These are phyloP conservation scores for Termitomyces sp. DNA, from an alignment of 768 basidiomycete species.

Conservation along the genomic window DNA sequence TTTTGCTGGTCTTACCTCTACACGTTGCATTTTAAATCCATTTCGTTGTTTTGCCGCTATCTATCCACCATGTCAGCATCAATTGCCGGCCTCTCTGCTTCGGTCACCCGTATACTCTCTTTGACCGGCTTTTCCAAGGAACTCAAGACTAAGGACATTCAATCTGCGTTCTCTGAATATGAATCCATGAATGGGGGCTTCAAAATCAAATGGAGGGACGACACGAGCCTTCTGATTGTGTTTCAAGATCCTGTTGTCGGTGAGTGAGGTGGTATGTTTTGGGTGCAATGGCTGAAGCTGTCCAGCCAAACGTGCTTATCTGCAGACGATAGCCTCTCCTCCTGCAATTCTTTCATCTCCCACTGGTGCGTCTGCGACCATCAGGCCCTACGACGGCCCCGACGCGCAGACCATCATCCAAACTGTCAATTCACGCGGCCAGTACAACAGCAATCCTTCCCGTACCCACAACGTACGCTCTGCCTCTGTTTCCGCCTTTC, in stretches of 20 bases:
- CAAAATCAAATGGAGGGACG: constrained; percentile 99
- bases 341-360: constrained; percentile 62
- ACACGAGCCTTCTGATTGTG: constrained; percentile 91
- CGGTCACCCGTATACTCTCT: constrained; percentile 91
- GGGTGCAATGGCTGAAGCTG: constrained; percentile 6
- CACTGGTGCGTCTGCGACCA: constrained; percentile 48
- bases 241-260: constrained; percentile 88
- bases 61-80: constrained; percentile 55
- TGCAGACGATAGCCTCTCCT: constrained; percentile 80
- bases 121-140: constrained; percentile 91
- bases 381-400: constrained; percentile 91
- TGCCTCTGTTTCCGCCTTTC: constrained; percentile 59
- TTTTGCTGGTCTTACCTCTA: constrained; percentile 9
- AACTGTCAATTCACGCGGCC: constrained; percentile 70
- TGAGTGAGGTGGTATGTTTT: constrained; percentile 39
- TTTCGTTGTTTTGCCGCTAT: constrained; percentile 16
- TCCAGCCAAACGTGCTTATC: constrained; percentile 91
- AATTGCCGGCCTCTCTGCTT: constrained; percentile 82
- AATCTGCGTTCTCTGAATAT: constrained; percentile 85
- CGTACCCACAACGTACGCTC: constrained; percentile 70
- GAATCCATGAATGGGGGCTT: constrained; percentile 85
- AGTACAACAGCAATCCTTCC: constrained; percentile 54
- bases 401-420: constrained; percentile 87
- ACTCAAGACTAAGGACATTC: constrained; percentile 97
- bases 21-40: constrained; percentile 12